These are phyloP conservation scores for Apophysomyces trapeziformis DNA, from an alignment of 371 early-diverging fungal species.

Conservation along the genomic window DNA sequence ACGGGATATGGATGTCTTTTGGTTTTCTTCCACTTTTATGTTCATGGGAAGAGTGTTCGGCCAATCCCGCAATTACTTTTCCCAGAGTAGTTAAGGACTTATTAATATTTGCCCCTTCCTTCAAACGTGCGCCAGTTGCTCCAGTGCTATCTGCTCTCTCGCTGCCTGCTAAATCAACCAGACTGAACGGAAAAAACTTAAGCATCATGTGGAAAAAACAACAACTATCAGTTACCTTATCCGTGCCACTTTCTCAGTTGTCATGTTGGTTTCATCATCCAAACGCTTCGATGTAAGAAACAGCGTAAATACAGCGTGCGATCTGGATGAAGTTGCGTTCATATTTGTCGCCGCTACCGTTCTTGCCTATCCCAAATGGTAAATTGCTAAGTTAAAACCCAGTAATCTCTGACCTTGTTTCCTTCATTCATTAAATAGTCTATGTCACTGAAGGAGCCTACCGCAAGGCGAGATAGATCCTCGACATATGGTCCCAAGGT, in stretches of 20 bases:
- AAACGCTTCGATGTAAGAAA: conserved; percentile 68
- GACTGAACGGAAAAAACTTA: conserved; percentile 36
- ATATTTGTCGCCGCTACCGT: conserved; percentile 96
- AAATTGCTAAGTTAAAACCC: background rate
- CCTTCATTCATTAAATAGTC: conserved; percentile 84
- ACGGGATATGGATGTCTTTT: conserved; percentile 69
- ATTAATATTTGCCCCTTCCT: conserved; percentile 99
- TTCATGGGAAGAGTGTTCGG: conserved; percentile 56
- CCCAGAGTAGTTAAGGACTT: conserved; percentile 92
- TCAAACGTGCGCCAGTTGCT: conserved; percentile 91
- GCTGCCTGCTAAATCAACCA: conserved; percentile 92
- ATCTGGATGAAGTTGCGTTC: conserved; percentile 92
- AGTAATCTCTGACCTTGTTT: conserved; percentile 60
- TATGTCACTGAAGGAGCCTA: conserved; percentile 76
- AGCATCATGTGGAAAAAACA: background rate
- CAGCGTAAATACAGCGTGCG: conserved; percentile 94
- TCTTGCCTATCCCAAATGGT: conserved; percentile 52
- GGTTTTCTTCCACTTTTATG: conserved; percentile 43
- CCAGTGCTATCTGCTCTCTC: conserved; percentile 96
- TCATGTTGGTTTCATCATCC: conserved; percentile 56
- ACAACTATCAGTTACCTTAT: conserved; percentile 47
- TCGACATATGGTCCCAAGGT: conserved; percentile 89
- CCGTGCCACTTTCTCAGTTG: conserved; percentile 73
- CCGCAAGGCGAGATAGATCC: conserved; percentile 81
- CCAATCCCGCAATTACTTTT: conserved; percentile 95